Percentiles rank a stretch among this genome's conserved stretches.
These are phyloP conservation scores for Candida multigemmis DNA, from an alignment of 805 yeast genomes.

Conservation along the genomic window DNA sequence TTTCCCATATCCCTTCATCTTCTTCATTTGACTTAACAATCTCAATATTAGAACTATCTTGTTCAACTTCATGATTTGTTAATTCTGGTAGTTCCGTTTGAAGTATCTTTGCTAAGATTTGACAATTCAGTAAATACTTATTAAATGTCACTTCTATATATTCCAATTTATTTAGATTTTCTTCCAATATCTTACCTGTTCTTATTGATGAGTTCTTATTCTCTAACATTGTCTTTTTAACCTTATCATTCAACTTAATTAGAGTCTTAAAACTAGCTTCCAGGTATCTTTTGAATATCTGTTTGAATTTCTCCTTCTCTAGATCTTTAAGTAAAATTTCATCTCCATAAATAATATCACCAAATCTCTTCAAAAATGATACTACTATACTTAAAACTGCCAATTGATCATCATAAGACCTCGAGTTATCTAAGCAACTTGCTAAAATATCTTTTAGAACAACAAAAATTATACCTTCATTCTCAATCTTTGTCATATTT, in stretches of 20 bases:
- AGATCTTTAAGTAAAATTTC: slow-evolving; percentile 15
- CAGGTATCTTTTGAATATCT: slow-evolving; percentile 33
- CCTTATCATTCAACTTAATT: slow-evolving; percentile 21
- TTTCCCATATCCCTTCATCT: slow-evolving; percentile 47
- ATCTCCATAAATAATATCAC: slow-evolving; percentile 18
- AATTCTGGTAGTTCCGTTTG: slow-evolving; percentile 13
- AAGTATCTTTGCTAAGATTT: slow-evolving; percentile 4
- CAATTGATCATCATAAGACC: too few species aligned
- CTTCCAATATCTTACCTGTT: slow-evolving; percentile 52
- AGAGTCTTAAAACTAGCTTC: slow-evolving; percentile 32
- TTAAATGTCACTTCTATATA: slow-evolving; percentile 5
- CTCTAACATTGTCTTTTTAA: slow-evolving; percentile 23
- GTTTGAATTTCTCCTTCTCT: slow-evolving; percentile 16
- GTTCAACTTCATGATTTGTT: slow-evolving; percentile 3
- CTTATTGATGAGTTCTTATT: slow-evolving; percentile 52
- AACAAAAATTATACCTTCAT: slow-evolving; percentile 14
- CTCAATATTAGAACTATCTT: slow-evolving; percentile 11
- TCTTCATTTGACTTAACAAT: slow-evolving; percentile 15
- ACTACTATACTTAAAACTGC: slow-evolving; percentile 31
- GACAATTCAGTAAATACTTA: slow-evolving; percentile 2
- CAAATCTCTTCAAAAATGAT: slow-evolving; percentile 41
- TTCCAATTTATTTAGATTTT: slow-evolving; percentile 26
- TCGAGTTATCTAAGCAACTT: too few species aligned
- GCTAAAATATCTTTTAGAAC: slow-evolving; percentile 20
- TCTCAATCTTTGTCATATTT: slow-evolving; percentile 8